A percentile compares a stretch with the other conserved stretches of the same genome.
These are phyloP conservation scores for Aspergillus bertholletiae DNA, from an alignment of 495 filamentous ascomycete species.

Conservation along the genomic window DNA sequence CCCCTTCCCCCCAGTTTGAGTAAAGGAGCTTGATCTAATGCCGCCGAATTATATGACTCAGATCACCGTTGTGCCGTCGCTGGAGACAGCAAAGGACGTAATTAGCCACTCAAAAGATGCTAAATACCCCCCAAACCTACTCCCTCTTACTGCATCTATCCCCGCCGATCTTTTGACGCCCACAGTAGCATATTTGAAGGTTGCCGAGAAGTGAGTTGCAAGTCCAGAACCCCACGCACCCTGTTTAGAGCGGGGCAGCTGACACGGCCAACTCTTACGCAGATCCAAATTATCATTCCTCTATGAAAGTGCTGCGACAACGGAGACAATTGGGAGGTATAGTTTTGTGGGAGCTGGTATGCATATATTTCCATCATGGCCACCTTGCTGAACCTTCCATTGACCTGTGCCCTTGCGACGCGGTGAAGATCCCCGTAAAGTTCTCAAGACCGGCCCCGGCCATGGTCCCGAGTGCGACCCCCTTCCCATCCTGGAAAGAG, in stretches of 20 bases:
- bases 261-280: conserved; percentile 6
- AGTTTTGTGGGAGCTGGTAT: conserved; percentile 88
- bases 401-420: conserved; percentile 7
- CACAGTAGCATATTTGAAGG: conserved; percentile 84
- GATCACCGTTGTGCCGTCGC: conserved; percentile 37
- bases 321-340: conserved; percentile 86
- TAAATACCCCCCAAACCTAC: conserved; percentile 68
- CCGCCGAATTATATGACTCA: conserved; percentile 19
- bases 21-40: neutral
- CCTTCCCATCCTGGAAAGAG: conserved; percentile 71
- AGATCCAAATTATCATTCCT: conserved; percentile 63
- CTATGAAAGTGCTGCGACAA: conserved; percentile 89
- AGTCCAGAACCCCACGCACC: neutral
- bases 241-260: conserved; percentile 8
- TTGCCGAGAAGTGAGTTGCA: conserved; percentile 64
- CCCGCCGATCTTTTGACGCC: conserved; percentile 90
- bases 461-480: conserved; percentile 83
- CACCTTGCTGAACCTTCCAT: conserved; percentile 3
- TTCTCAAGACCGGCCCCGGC: conserved; percentile 82
- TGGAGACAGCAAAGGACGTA: conserved; percentile 46
- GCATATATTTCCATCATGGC: conserved; percentile 10
- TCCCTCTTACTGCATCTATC: conserved; percentile 82
- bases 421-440: conserved; percentile 67
- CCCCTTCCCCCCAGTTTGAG: neutral
- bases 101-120: conserved; percentile 46